Evolutionary conservation across 257 asterid genomes (phyloP).

Genomic region (Solanum chiquidenum): DNA sequence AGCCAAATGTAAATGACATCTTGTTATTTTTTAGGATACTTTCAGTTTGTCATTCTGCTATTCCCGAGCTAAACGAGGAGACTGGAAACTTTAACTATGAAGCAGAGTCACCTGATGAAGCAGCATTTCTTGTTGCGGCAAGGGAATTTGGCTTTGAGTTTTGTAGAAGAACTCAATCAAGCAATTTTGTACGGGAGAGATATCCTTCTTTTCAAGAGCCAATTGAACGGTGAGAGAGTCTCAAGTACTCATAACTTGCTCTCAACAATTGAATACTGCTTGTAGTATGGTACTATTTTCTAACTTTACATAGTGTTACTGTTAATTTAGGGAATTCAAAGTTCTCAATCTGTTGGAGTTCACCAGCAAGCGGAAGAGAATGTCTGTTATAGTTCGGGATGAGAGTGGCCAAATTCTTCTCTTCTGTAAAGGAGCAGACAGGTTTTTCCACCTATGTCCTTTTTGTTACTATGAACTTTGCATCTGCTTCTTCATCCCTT

Average conservation of each 20-base stretch:
- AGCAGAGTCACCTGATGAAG: slow-evolving; percentile 96
- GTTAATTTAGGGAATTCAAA: slow-evolving; percentile 66
- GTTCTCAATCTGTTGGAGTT: slow-evolving; percentile 80
- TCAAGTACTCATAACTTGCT: not conserved
- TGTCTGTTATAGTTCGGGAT: slow-evolving; percentile 76
- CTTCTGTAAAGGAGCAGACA: slow-evolving; percentile 95
- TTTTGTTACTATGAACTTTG: not conserved
- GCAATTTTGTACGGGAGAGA: slow-evolving; percentile 60
- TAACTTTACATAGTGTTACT: not conserved
- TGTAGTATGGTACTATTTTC: not conserved
- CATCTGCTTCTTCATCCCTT: not conserved
- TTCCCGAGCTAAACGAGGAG: slow-evolving; percentile 77
- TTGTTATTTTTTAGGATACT: slow-evolving; percentile 74
- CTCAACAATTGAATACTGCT: not conserved
- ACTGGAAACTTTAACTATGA: slow-evolving; percentile 67
- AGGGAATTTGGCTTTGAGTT: slow-evolving; percentile 95
- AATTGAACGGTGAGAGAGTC: slow-evolving; percentile 45
- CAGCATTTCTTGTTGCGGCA: slow-evolving; percentile 84
- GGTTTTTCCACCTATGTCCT: slow-evolving; percentile 27
- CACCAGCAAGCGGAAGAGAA: slow-evolving; percentile 95
- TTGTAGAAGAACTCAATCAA: slow-evolving; percentile 73
- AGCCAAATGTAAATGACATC: slow-evolving; percentile 47
- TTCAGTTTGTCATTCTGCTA: slow-evolving; percentile 82
- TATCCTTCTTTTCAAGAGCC: slow-evolving; percentile 65
- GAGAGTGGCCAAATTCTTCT: slow-evolving; percentile 73